Base-by-base conservation (phyloP, 73 alveolate genomes). In the Uronychia setigera region DNA sequence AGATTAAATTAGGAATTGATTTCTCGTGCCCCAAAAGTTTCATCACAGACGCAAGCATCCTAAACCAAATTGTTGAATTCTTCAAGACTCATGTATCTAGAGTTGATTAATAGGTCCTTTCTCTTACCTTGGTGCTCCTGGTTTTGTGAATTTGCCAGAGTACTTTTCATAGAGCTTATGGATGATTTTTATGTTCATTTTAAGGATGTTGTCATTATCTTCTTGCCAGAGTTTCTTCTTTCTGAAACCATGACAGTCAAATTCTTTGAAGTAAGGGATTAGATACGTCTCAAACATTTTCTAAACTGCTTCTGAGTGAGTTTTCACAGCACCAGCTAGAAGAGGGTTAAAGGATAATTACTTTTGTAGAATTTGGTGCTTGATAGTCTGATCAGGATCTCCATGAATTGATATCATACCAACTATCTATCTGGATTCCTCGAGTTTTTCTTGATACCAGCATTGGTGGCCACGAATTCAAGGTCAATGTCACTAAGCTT, bases 21-120 rank as follows among this genome's bases (percentile, higher is more conserved):
- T 27, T 92, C 98, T 81, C 95, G 89, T 74, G 94, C 89, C 28
- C 94, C 95, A 75, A 94, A 92, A n/a, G 76, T 77, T 78, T 93
- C 98, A 89, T 94, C 95, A 31, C 57, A 77, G 30, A 94, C 46
- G 33, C 87, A 91, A 27, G 97, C 84, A 27, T 67, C 46, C 1
- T 84, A 76, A 46, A 91, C 82, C 29, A 94, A 74, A 19, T 83
- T 79, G 29, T 77, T 80, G 33, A 92, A 57, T 60, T 92, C 98
- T 57, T 94, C 96, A 0, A 94, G 67, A 79, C 96, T 88, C 98
- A 94, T 92, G 78, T 89, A 94, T 83, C 87, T 85, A 35, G 57
- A 26, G 14, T 26, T 28, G 14, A 29, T 32, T n/a, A n/a, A n/a
- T n/a, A n/a, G n/a, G n/a, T n/a, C n/a, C n/a, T n/a, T n/a, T n/a